Base-by-base conservation (phyloP, 371 early-diverging fungal genomes). In the Actinomortierella ambigua region DNA sequence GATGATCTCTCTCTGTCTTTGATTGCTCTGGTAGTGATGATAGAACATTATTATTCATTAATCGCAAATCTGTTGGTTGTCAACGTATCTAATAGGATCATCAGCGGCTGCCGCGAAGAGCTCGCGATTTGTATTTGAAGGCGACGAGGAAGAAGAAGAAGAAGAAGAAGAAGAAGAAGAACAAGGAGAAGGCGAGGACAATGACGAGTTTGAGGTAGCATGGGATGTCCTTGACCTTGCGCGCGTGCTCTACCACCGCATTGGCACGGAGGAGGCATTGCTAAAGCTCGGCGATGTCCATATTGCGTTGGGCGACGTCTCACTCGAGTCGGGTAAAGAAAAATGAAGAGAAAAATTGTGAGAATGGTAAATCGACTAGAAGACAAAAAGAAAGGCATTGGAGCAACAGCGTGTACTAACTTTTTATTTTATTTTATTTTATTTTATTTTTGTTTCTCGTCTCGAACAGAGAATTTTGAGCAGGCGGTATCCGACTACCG, bases 151-250 rank as follows among this genome's bases (percentile, higher is more conserved):
- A 13, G 88, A 82, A 1, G 83, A 80, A 2, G 84, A 79, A 20
- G 81, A 75, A 11, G 79, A 76, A 13, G 62, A 68, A 0, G 77
- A 62, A 0, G 79, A 53, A 40, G 81, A 78, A 0, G 85, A 77
- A 0, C 85, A 64, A 8, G 79, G 70, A 4, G 79, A 65, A 41
- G 66, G 59, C 14, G 77, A 70, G 11, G 79, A 78, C 0, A 83
- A 81, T 13, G 93, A 91, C 58, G 95, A 94, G 58, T 91, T 96
- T 56, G 89, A 86, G n/a, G 79, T 90, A 2, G 96, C 96, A 1
- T 95, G 93, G 93, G 90, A 94, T 59, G 86, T 90, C 28, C 79
- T 96, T 50, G 95, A 95, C 62, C 68, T 93, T 18, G 94, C 95
- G 14, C 90, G 96, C 18, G 82, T 94, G 9, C 90, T 94, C 11